These are phyloP conservation scores for Soucietia sequanensis DNA, from an alignment of 805 yeast species.

Conservation along the genomic window DNA sequence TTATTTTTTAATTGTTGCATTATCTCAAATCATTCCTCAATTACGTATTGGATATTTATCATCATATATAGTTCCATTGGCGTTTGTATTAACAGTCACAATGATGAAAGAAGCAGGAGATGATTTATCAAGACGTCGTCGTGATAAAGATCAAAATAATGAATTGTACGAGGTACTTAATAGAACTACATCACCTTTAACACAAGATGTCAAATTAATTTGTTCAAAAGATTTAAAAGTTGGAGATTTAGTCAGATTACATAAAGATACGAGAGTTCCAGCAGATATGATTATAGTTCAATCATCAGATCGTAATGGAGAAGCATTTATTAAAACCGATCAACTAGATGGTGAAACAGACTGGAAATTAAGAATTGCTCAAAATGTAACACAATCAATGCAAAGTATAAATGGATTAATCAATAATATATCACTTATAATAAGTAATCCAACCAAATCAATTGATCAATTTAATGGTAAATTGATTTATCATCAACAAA, in stretches of 20 bases:
- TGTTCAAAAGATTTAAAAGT: slow-evolving; percentile 67
- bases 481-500: slow-evolving; percentile 47
- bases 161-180: slow-evolving; percentile 74
- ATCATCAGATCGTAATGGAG: slow-evolving; percentile 78
- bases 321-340: slow-evolving; percentile 92
- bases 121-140: slow-evolving; percentile 83
- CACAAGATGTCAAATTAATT: slow-evolving; percentile 25
- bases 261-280: slow-evolving; percentile 85
- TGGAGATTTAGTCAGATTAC: slow-evolving; percentile 79
- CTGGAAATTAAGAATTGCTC: slow-evolving; percentile 90
- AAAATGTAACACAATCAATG: slow-evolving; percentile 64
- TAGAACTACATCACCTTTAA: slow-evolving; percentile 16
- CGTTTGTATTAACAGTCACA: slow-evolving; percentile 87
- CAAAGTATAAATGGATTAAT: slow-evolving; percentile 48
- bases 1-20: slow-evolving; percentile 87
- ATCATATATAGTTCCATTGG: slow-evolving; percentile 91
- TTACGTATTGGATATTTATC: slow-evolving; percentile 90
- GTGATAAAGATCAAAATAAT: slow-evolving; percentile 86
- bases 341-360: slow-evolving; percentile 99
- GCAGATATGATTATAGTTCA: slow-evolving; percentile 88
- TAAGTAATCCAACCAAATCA: slow-evolving; percentile 79
- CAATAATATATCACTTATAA: slow-evolving; percentile 53
- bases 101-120: slow-evolving; percentile 96
- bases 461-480: slow-evolving; percentile 83
- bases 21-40: slow-evolving; percentile 88